phyloP scores from a whole-genome alignment of 306 rosid species.

The Quercus gilva region DNA sequence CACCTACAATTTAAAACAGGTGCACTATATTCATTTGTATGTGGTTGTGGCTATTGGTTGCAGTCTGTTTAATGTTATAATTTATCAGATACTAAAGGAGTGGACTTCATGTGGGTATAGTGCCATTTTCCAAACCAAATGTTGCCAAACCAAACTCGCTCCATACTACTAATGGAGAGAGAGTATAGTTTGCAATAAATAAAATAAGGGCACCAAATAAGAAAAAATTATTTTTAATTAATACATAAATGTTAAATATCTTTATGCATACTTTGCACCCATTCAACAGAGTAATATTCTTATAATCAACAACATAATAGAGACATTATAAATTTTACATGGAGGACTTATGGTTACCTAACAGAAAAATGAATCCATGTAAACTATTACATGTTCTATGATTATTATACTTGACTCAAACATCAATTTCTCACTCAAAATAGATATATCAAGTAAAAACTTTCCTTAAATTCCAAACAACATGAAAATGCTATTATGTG shows the following conservation, averaged over 20 bases:
- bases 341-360: background rate
- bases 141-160: too few relatives aligned
- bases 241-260: background rate
- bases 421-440: background rate
- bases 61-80: background rate
- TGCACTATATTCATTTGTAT: background rate
- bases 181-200: background rate
- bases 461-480: background rate
- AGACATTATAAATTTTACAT: background rate
- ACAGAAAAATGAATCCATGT: background rate
- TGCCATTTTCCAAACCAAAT: background rate
- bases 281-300: background rate
- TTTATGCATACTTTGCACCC: background rate
- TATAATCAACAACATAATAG: background rate
- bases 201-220: background rate
- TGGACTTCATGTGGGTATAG: background rate
- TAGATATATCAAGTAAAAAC: background rate
- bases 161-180: background rate
- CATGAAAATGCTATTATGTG: background rate
- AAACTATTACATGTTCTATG: background rate
- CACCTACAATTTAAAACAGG: background rate
- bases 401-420: background rate
- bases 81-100: background rate
- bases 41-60: background rate
- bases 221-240: background rate